phyloP scores from a whole-genome alignment of 78 protist species.

The Isochrysis galbana region DNA sequence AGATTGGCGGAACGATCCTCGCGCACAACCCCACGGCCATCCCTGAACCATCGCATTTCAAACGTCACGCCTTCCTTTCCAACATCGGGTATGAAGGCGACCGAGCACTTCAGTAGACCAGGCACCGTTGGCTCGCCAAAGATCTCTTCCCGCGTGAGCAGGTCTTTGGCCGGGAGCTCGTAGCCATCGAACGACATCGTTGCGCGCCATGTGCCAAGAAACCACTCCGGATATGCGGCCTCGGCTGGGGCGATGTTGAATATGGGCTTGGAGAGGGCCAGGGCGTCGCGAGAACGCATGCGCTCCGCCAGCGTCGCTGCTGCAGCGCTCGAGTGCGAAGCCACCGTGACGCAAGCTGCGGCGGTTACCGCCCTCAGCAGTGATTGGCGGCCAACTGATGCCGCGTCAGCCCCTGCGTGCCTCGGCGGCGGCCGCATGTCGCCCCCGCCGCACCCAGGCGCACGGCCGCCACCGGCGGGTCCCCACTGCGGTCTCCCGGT shows the following conservation, averaged over 20 bases:
- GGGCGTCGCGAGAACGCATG: not conserved
- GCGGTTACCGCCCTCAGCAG: too few species aligned
- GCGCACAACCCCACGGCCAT: not conserved
- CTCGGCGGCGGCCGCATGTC: too few species aligned
- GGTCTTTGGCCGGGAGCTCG: not conserved
- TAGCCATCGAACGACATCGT: not conserved
- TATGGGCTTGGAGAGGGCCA: not conserved
- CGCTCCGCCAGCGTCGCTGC: too few species aligned
- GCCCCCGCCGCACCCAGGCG: too few species aligned
- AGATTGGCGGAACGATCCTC: not conserved
- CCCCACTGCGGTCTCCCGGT: too few species aligned
- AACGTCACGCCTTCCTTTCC: not conserved
- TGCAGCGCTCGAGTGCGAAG: too few species aligned
- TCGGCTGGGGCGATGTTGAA: not conserved
- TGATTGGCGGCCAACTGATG: too few species aligned
- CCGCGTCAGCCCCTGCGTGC: too few species aligned
- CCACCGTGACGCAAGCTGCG: too few species aligned
- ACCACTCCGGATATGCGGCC: not conserved
- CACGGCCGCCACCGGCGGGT: too few species aligned
- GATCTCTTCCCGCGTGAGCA: not conserved
- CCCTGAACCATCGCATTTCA: not conserved
- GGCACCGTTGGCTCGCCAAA: not conserved
- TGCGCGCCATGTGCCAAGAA: not conserved
- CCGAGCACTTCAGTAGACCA: not conserved
- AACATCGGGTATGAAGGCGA: not conserved